Base-by-base conservation (phyloP, 2,329 filamentous ascomycete species). In the Xylariaceae sp. region DNA sequence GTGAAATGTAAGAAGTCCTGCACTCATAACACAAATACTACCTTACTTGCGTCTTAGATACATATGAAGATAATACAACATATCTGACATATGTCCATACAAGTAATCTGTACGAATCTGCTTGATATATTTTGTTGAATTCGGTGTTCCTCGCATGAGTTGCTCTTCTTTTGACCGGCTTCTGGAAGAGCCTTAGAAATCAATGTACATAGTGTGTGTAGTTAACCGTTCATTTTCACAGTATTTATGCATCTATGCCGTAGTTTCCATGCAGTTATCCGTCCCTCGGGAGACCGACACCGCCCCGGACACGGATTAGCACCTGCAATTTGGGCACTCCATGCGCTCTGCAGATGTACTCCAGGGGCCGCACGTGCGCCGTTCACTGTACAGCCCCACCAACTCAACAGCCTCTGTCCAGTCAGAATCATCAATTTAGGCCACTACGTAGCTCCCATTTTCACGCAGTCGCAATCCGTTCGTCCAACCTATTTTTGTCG, bases 391-490 rank as follows among this genome's bases (percentile, higher is more conserved):
- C 17, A 5, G 53, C 47, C 44, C 67, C 67, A 63, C 67, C 53
- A 10, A 54, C 15, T 44, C 17, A 34, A 30, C 18, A 45, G 30
- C 15, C 52, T 45, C 52, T 51, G 61, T 57, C 67, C 66, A 69
- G 59, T 69, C 56, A 62, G 52, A 63, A 51, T 58, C 39, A 42
- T 62, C 67, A 69, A 70, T 70, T 70, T 62, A 58, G 56, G 39
- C 54, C 49, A 60, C 59, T 61, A 54, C 60, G 39, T 57, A 57
- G 51, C 35, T 49, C 51, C 59, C 39, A 15, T 57, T 65, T 64
- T 65, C 64, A 4, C 23, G 23, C 23, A 63, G 66, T 68, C 67
- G 68, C 68, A 69, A 67, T 64, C 63, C 66, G 63, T 66, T 61
- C 58, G 53, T 59, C 18, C 15, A 34, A 13, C 37, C 37, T 42